phyloP scores from a whole-genome alignment of 2,329 filamentous ascomycete genomes.

The Talaromyces islandicus region DNA sequence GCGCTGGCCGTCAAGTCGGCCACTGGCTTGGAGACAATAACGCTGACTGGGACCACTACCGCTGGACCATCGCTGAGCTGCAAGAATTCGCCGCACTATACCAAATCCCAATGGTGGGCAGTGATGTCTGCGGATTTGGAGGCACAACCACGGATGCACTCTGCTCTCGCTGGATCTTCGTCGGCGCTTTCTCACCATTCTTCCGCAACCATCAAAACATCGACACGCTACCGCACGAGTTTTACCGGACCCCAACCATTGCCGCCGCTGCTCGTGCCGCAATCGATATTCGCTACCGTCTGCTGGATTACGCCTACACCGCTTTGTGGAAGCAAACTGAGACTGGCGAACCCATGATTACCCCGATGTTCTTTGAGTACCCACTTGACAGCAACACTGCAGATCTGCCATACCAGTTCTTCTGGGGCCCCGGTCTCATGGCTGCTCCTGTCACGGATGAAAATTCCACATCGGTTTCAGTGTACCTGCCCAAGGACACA shows the following conservation, averaged over 20 bases:
- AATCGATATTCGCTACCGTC: constrained; percentile 65
- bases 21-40: constrained; percentile 60
- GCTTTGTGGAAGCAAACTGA: constrained; percentile 56
- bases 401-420: constrained; percentile 51
- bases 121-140: constrained; percentile 73
- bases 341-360: constrained; percentile 60
- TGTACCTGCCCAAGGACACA: constrained; percentile 53
- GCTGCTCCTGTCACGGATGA: constrained; percentile 52
- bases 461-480: constrained; percentile 46
- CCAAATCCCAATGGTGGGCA: constrained; percentile 62
- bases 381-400: constrained; percentile 51
- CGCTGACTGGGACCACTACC: constrained; percentile 54
- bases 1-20: constrained; percentile 56
- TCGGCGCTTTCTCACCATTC: constrained; percentile 70
- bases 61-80: constrained; percentile 53
- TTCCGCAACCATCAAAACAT: constrained; percentile 66
- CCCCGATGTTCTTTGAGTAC: constrained; percentile 68
- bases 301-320: constrained; percentile 78
- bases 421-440: constrained; percentile 53
- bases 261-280: constrained; percentile 60
- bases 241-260: constrained; percentile 63
- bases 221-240: constrained; percentile 57
- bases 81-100: constrained; percentile 59
- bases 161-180: constrained; percentile 68
- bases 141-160: constrained; percentile 61